A percentile compares a stretch with the other conserved stretches of the same genome.
Evolutionary conservation across 257 asterid species (phyloP).

Genomic region (Hygrophila difformis): DNA sequence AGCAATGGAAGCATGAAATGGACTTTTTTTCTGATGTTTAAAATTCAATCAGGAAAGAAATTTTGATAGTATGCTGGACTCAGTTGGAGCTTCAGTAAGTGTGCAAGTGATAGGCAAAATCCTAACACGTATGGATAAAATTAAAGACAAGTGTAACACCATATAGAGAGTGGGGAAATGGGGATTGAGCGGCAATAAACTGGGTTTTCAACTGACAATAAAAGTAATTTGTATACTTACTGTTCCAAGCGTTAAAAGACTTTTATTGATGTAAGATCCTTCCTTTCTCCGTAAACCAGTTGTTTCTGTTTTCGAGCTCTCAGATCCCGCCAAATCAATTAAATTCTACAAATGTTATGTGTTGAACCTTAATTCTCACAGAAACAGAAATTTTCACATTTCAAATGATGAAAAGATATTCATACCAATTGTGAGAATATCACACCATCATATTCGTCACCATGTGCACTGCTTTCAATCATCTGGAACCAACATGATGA

Average conservation of each 20-base stretch:
- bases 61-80: background rate
- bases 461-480: conserved; percentile 96
- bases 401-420: conserved; percentile 16
- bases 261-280: conserved; percentile 96
- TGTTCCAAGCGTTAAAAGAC: conserved; percentile 98
- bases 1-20: conserved; percentile 3
- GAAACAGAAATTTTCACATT: conserved; percentile 4
- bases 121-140: conserved; percentile 6
- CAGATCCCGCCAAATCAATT: conserved; percentile 97
- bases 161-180: background rate
- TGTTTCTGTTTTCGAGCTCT: conserved; percentile 96
- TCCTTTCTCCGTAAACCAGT: conserved; percentile 93
- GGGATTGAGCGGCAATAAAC: background rate
- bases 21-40: background rate
- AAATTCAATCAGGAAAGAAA: conserved; percentile 7
- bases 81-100: background rate
- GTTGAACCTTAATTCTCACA: too few species aligned
- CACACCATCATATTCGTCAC: conserved; percentile 96
- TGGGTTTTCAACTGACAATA: background rate
- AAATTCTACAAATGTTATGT: conserved; percentile 66
- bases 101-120: background rate
- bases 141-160: background rate
- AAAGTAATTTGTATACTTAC: conserved; percentile 33
- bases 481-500: conserved; percentile 40
- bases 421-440: conserved; percentile 92